Base-by-base conservation (phyloP, 1,284 basidiomycete genomes). In the Kwoniella shivajii region DNA sequence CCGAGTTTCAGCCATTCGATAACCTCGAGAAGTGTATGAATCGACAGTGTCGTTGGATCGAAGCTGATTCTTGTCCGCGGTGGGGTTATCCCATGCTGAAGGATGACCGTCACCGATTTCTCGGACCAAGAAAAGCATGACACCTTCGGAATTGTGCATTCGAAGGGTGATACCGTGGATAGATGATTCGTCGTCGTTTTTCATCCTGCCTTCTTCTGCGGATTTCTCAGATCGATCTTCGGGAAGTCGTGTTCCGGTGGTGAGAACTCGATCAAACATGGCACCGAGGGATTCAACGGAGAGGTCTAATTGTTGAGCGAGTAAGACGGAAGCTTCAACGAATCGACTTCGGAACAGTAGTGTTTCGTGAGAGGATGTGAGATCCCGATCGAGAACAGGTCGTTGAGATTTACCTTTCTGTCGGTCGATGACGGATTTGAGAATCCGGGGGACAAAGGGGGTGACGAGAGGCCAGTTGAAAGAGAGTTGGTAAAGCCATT, bases 251-350 rank as follows among this genome's bases (percentile, higher is more conserved):
- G 79, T 80, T 36, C 80, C 80, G 18, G 80, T 82, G 6, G 77
- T 78, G 24, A 81, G 66, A 20, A 81, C 78, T 49, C 78, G 78
- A 66, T 82, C 80, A 64, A 81, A 81, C 57, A 93, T 79, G 30
- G 81, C 82, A 3, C 92, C 90, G 50, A 93, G 81, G 29, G 77
- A 71, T 59, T 80, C 75, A 47, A 81, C 71, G 0, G 80, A 76
- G 20, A 81, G 70, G 54, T 80, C 79, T 29, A 82, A 70, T 60
- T 80, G 77, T 50, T 76, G 71, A 14, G 80, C 72, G 20, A 82
- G 74, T 27, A 78, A 69, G 42, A 74, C 76, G 13, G 79, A 78
- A 9, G 80, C 80, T 60, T 81, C 79, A 58, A 82, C 70, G 67
- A 80, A 80, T 27, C 78, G 74, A 33, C 74, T 74, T 31, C 79